Evolutionary conservation across 257 asterid genomes (phyloP), one percentile per base, ranked within the genome.

Genomic region (Capsicum chinense): DNA sequence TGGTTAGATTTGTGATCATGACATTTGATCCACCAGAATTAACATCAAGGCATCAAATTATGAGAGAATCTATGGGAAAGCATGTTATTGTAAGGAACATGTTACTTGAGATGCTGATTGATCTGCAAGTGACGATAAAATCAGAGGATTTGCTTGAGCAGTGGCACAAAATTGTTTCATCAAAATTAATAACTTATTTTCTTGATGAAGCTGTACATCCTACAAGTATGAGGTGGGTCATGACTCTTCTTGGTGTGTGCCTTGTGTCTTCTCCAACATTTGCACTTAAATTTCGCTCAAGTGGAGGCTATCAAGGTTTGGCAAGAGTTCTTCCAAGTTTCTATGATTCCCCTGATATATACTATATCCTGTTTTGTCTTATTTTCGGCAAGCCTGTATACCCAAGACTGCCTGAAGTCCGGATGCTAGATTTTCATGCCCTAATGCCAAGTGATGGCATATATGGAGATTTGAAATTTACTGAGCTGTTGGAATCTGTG

Each of bases 191-290:
- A 60, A 93, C 98, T 62, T 95, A 88, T 92, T 93, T 95, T 90
- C 97, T 97, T 85, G 99, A 97, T 70, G 98, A 97, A 90, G 94
- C 98, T 64, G 99, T 97, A 88, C 99, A 97, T 90, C 99, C 99
- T 64, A 93, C 99, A 81, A 97, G 99, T 88, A 97, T 95, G 99
- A 92, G 98, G 90, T 97, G 99, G 99, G 91, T 95, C 89, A 97
- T 94, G 95, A 97, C 98, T 90, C 98, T 97, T 88, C 90, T 97
- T 56, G 99, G 99, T 79, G 99, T 97, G 85, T 95, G 98, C 90
- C 95, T 97, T 84, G 91, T 91, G 82, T 97, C 99, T 83, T 97
- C 99, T 85, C 96, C 99, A 26, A 95, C 97, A 83, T 97, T 97
- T 82, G 89, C 99, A 35, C 98, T 93, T 56, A 97, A 93, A 87